Evolutionary conservation across 768 basidiomycete genomes (phyloP).

Genomic region (Strobilomyces confusus): DNA sequence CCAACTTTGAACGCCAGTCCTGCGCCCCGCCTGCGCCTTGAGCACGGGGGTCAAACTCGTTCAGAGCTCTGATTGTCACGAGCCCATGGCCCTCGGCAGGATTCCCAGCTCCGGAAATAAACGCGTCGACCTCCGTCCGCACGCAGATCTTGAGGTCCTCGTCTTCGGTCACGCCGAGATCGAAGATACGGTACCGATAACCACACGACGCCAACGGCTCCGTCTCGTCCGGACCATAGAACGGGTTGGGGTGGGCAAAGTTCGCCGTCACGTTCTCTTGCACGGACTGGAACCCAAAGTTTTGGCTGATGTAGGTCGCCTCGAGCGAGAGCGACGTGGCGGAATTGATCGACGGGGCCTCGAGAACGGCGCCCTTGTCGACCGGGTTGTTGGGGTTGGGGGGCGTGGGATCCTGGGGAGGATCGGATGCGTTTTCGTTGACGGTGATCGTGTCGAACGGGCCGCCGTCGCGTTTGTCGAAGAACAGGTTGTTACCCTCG

Average conservation of each 20-base stretch:
- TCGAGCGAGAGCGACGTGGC: conserved; percentile 92
- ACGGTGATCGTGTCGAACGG: conserved; percentile 97
- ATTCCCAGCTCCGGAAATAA: conserved; percentile 55
- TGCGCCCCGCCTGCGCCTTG: conserved; percentile 91
- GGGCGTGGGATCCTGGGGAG: conserved; percentile 78
- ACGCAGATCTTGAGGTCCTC: conserved; percentile 90
- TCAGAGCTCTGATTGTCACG: conserved; percentile 90
- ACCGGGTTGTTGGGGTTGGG: conserved; percentile 72
- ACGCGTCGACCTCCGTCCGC: conserved; percentile 95
- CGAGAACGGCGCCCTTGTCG: conserved; percentile 60
- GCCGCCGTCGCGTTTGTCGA: conserved; percentile 97
- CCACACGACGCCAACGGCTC: conserved; percentile 95
- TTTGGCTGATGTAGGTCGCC: conserved; percentile 98
- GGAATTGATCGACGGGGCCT: conserved; percentile 84
- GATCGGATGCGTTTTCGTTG: conserved; percentile 97
- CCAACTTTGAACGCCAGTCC: conserved; percentile 98
- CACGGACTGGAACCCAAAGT: conserved; percentile 96
- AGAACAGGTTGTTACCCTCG: conserved; percentile 89
- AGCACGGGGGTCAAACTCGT: conserved; percentile 92
- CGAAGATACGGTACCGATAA: conserved; percentile 94
- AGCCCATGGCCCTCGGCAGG: conserved; percentile 69
- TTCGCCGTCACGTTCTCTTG: conserved; percentile 68
- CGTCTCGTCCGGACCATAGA: conserved; percentile 90
- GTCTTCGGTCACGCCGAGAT: conserved; percentile 85
- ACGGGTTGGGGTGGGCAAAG: conserved; percentile 88